phyloP scores from a whole-genome alignment of 495 filamentous ascomycete species.

The Neurospora sp. region DNA sequence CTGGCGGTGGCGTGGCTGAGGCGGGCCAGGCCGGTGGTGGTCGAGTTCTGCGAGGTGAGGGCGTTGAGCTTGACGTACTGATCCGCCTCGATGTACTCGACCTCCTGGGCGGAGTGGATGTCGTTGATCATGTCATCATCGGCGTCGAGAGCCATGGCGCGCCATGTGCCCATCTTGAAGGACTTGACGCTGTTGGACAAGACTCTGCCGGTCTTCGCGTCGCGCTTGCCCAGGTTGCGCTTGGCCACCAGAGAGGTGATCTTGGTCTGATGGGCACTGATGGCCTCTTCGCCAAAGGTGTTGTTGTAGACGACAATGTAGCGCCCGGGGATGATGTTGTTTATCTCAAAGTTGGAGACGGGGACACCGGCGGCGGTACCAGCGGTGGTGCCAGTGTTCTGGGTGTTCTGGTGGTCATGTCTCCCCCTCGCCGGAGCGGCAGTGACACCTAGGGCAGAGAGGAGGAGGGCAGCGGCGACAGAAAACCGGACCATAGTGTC shows the following conservation, averaged over 20 bases:
- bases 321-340: constrained; percentile 30
- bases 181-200: constrained; percentile 32
- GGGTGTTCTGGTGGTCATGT: not conserved
- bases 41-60: constrained; percentile 25
- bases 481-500: constrained; percentile 21
- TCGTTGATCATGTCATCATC: constrained; percentile 37
- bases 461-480: constrained; percentile 18
- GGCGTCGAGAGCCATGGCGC: constrained; percentile 38
- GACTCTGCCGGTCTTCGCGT: constrained; percentile 23
- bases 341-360: constrained; percentile 31
- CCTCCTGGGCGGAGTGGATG: constrained; percentile 32
- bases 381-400: not conserved
- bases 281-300: constrained; percentile 28
- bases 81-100: constrained; percentile 41
- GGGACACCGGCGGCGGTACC: constrained; percentile 28
- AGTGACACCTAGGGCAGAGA: constrained; percentile 22
- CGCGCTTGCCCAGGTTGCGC: constrained; percentile 37
- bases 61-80: constrained; percentile 25
- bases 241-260: constrained; percentile 35
- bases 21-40: constrained; percentile 33
- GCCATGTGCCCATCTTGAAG: constrained; percentile 33
- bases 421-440: constrained; percentile 12
- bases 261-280: constrained; percentile 29
- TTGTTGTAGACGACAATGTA: constrained; percentile 45
- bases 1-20: constrained; percentile 27